These are phyloP conservation scores for Aspergillus hortae DNA, from an alignment of 2,329 filamentous ascomycete genomes.

Conservation along the genomic window DNA sequence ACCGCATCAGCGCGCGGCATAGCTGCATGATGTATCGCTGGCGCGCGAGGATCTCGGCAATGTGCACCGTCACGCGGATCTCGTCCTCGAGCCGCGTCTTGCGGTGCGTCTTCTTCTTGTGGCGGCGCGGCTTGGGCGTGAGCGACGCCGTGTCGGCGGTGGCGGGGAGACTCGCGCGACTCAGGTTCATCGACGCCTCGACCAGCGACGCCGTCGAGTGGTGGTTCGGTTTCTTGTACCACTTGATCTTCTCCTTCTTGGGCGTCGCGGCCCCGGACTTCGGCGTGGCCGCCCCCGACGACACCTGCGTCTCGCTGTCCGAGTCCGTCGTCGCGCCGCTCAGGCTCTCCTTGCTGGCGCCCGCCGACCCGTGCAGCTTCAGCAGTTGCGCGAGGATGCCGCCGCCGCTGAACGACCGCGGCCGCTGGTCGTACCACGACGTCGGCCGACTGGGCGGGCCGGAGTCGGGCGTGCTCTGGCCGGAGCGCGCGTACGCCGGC, in stretches of 20 bases:
- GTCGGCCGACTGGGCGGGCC: conserved; percentile 17
- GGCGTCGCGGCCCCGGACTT: conserved; percentile 23
- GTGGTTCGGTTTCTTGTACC: conserved; percentile 40
- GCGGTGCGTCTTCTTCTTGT: conserved; percentile 16
- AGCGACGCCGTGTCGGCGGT: conserved; percentile 21
- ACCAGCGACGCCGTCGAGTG: conserved; percentile 37
- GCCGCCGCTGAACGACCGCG: conserved; percentile 26
- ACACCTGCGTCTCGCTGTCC: conserved; percentile 25
- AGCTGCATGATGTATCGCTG: conserved; percentile 82
- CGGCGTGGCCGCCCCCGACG: conserved; percentile 27
- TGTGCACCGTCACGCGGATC: conserved; percentile 56
- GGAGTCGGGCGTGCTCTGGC: conserved; percentile 28
- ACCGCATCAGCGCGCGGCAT: conserved; percentile 81
- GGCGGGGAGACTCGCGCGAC: conserved; percentile 28
- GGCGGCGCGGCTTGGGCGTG: conserved; percentile 18
- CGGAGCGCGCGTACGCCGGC: conserved; percentile 31
- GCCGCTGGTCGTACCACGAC: conserved; percentile 21
- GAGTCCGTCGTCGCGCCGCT: conserved; percentile 23
- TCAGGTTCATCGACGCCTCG: conserved; percentile 36
- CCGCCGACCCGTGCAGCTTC: conserved; percentile 61
- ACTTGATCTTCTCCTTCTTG: conserved; percentile 38
- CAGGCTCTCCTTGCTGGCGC: conserved; percentile 25
- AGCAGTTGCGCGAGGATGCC: conserved; percentile 66
- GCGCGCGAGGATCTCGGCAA: conserved; percentile 68
- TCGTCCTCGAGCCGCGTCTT: conserved; percentile 41